phyloP scores from a whole-genome alignment of 768 basidiomycete genomes.

The Mycena albidolilacea region DNA sequence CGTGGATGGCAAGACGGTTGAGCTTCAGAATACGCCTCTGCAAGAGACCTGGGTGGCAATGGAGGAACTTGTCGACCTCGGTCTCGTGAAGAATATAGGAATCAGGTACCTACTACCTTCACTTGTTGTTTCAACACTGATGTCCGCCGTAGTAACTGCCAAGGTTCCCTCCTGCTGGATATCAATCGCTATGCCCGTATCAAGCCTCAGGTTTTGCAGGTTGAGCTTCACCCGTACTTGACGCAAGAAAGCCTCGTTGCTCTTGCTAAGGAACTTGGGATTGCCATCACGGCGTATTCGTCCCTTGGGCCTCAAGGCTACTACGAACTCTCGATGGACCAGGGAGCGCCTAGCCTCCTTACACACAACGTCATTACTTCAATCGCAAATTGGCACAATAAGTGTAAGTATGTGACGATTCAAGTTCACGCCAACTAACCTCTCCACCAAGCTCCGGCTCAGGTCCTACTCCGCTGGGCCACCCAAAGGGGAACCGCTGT shows the following conservation, averaged over 20 bases:
- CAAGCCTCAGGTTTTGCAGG: conserved; percentile 78
- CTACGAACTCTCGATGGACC: conserved; percentile 77
- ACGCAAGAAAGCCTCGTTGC: conserved; percentile 70
- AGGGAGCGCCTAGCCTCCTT: conserved; percentile 65
- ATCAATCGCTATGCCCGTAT: conserved; percentile 84
- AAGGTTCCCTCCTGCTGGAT: conserved; percentile 80
- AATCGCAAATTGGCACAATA: conserved; percentile 66
- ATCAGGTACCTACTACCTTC: conserved; percentile 62
- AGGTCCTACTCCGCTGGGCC: conserved; percentile 85
- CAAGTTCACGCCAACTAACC: conserved; percentile 3
- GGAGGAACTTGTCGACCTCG: conserved; percentile 83
- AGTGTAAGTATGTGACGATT: conserved; percentile 55
- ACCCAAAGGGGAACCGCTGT: conserved; percentile 80
- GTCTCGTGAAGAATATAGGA: conserved; percentile 84
- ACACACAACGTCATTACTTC: conserved; percentile 59
- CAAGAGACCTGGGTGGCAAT: conserved; percentile 89
- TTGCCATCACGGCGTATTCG: conserved; percentile 79
- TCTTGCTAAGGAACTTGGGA: conserved; percentile 69
- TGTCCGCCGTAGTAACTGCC: conserved; percentile 72
- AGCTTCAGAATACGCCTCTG: conserved; percentile 71
- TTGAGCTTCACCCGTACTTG: conserved; percentile 81
- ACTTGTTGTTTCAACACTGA: conserved; percentile 4
- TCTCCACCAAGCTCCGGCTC: conserved; percentile 64
- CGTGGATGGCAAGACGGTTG: conserved; percentile 68
- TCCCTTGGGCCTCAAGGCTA: conserved; percentile 64